Evolutionary conservation across 768 basidiomycete genomes (phyloP), one percentile per base, ranked within the genome.

Genomic region (Kwoniella sp.): DNA sequence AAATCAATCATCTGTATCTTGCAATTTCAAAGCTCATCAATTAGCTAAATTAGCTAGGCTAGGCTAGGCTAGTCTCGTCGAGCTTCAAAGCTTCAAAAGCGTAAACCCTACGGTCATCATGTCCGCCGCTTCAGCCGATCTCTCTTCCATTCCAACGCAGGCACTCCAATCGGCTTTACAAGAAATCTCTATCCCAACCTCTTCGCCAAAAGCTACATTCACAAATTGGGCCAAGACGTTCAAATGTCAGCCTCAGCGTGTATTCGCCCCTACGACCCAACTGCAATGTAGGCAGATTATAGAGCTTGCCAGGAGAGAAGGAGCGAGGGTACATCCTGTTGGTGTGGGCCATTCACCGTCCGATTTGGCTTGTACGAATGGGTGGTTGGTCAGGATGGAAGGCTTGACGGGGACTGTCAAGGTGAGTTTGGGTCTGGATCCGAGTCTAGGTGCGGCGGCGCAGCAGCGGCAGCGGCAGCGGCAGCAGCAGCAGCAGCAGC

Each of bases 341-440:
- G 96, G 92, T 13, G 87, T 91, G 17, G 95, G 94, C 1, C 94
- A 97, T 81, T 90, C 89, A 62, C 95, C 95, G 24, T 90, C 88
- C 74, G 95, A 99, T 81, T 83, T 98, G 54, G 90, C 91, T 0
- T 97, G 92, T 81, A 96, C 93, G 0, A 85, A 82, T 55, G 91
- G 87, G 12, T 93, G 86, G 81, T 89, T 97, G 87, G 81, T 98
- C 60, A 84, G 89, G 57, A 90, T 90, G 63, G 86, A 86, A 47
- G 86, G 85, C 72, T 80, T 97, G 58, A 84, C 89, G 78, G 82
- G 84, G 46, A 79, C 95, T 33, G 78, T 94, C 49, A 87, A 90
- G 84, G 95, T 94, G 80, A 79, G 88, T 75, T 3, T 47, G n/a
- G n/a, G n/a, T n/a, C n/a, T n/a, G n/a, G n/a, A n/a, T n/a, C n/a